Conservation (phyloP, 441 rosid species). For the Gossypium laxum region DNA sequence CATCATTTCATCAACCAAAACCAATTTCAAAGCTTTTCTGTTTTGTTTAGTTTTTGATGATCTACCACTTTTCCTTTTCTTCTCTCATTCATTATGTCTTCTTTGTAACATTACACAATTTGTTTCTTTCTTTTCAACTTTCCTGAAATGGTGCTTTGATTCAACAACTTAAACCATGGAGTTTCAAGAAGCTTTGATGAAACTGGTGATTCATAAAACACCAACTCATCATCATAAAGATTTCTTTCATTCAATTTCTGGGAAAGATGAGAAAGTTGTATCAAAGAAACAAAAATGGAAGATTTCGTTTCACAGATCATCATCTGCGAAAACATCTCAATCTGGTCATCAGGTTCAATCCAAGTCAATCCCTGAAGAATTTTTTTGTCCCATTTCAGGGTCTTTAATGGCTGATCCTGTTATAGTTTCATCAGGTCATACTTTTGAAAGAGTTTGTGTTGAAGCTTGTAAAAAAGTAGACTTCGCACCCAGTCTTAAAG, state of each 20-base stretch:
- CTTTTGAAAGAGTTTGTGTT: constrained; percentile 60
- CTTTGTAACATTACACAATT: background rate
- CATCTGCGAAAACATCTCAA: constrained; percentile 19
- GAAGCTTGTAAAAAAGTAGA: constrained; percentile 49
- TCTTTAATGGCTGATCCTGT: constrained; percentile 73
- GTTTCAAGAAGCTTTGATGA: constrained; percentile 51
- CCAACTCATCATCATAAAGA: constrained; percentile 15
- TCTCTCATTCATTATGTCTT: constrained; percentile 11
- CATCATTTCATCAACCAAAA: constrained; percentile 1
- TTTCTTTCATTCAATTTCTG: background rate
- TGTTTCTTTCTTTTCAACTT: background rate
- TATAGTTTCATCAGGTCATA: constrained; percentile 81
- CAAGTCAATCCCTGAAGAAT: constrained; percentile 36
- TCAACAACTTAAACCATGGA: constrained; percentile 27
- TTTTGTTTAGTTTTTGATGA: background rate
- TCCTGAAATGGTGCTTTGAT: constrained; percentile 11
- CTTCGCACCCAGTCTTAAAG: constrained; percentile 29
- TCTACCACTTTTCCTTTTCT: background rate
- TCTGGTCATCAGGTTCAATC: constrained; percentile 3
- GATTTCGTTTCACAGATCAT: constrained; percentile 31
- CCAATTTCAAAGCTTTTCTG: background rate
- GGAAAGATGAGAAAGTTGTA: constrained; percentile 1
- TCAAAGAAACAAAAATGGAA: constrained; percentile 36
- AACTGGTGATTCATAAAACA: constrained; percentile 26
- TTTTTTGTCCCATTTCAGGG: constrained; percentile 64